These are phyloP conservation scores for Lipomyces lipofer DNA, from an alignment of 805 yeast genomes.

Conservation along the genomic window DNA sequence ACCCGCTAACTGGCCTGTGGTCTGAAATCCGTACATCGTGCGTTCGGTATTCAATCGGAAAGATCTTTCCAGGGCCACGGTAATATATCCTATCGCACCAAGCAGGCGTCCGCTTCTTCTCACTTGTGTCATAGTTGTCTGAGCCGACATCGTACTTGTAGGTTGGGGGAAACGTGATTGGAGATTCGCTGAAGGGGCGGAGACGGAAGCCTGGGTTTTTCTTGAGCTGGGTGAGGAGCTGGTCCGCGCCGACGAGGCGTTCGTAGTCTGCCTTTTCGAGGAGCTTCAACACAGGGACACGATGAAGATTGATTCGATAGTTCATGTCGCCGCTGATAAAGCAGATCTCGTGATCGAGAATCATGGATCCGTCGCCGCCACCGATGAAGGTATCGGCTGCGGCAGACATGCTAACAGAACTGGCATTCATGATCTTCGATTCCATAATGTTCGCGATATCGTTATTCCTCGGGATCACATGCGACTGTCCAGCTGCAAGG, in stretches of 20 bases:
- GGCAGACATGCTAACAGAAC: conserved; percentile 3
- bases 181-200: conserved; percentile 79
- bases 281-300: conserved; percentile 65
- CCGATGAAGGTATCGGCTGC: conserved; percentile 35
- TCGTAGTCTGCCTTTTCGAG: conserved; percentile 52
- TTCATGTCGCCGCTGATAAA: conserved; percentile 95
- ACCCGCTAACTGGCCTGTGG: conserved; percentile 85
- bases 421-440: conserved; percentile 44
- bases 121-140: conserved; percentile 78
- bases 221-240: conserved; percentile 73
- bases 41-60: conserved; percentile 61
- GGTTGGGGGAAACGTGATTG: conserved; percentile 82
- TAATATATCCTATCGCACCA: conserved; percentile 93
- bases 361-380: conserved; percentile 49
- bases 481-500: conserved; percentile 88
- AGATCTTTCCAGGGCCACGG: conserved; percentile 50
- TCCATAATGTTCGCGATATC: conserved; percentile 75
- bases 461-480: conserved; percentile 78
- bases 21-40: conserved; percentile 71
- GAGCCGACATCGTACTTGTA: conserved; percentile 92
- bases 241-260: conserved; percentile 69
- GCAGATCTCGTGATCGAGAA: conserved; percentile 77
- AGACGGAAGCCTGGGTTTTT: conserved; percentile 61
- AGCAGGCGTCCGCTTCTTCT: conserved; percentile 90
- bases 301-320: conserved; percentile 71